Evolutionary conservation across 495 filamentous ascomycete species (phyloP), one percentile per base, ranked within the genome.

Genomic region (Podospora pseudocomata): DNA sequence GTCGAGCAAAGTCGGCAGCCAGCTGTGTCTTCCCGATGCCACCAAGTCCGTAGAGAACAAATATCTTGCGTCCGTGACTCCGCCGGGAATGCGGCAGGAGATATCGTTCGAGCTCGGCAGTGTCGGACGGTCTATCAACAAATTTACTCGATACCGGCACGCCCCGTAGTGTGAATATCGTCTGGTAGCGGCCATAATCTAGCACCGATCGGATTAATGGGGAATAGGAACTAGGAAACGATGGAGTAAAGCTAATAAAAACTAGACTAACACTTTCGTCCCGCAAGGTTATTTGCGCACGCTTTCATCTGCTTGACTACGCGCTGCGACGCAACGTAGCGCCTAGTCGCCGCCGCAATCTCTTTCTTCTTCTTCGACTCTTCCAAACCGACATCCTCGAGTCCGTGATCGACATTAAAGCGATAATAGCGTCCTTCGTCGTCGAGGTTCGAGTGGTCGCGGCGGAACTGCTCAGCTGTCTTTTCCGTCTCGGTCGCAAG

Each of bases 321-420:
- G 59, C 72, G 68, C 72, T 80, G 69, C 11, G 54, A 67, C 72
- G 27, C 71, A 9, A 84, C 63, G 61, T 85, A 84, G 16, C 72
- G 67, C 44, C 71, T 32, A n/a, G 81, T 85, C 61, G 76, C 81
- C 26, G 77, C 77, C 4, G 69, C 72, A 64, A 84, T 80, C 58
- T 76, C 76, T 4, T 70, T 71, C 62, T 75, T 74, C 71, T 82
- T 78, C 18, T 70, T 76, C 18, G 74, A 71, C 61, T 80, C 77
- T 59, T 84, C 76, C 2, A 82, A 75, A 9, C 75, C 75, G 32
- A 86, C 73, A 20, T 80, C 71, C 67, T 82, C 79, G 15, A 85
- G 66, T 1, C 82, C 81, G 49, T 73, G 74, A 6, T 75, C 68
- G 6, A 85, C 79, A 72, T 85, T 84, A 67, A 85, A 84, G 6